Base-by-base conservation (phyloP, 1,284 basidiomycete genomes). In the Cutaneotrichosporon cyanovorans region DNA sequence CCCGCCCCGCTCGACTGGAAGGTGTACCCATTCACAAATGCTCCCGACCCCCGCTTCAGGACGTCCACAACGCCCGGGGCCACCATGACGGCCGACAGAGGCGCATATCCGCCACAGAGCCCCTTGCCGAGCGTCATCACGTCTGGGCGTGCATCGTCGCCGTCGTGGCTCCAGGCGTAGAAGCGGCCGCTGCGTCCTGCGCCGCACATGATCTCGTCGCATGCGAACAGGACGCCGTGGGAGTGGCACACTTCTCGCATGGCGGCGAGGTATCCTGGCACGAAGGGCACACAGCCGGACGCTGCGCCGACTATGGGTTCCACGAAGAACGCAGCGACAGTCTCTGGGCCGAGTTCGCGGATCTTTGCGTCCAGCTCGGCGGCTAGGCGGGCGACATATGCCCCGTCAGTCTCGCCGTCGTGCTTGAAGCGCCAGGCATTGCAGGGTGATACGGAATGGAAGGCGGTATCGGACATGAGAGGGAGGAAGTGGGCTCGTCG, bases 221-320 rank as follows among this genome's bases (percentile, higher is more conserved):
- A 76, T 37, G 88, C 85, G 65, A 90, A 82, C n/a, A 91, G 69
- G 1, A 84, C 85, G 5, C 84, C 87, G 56, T 89, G 84, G 62
- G 85, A 85, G 44, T 87, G 79, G 60, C 87, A 89, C n/a, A 91
- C 84, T 7, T 79, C 79, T 60, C 85, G 86, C 79, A 90, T 86
- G 4, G 84, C 84, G 65, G 48, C 34, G 42, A 71, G 56, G 50
- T 71, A 72, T 1, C 68, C 67, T 2, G 62, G 57, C 1, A 62
- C 52, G 21, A 63, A 56, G 8, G 57, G 53, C 2, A 66, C 53
- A 37, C 59, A 63, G 22, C 87, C 88, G 0, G 83, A 81, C 0
- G 87, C 83, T 0, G 87, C 87, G 25, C 87, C 88, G 3, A 87
- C 87, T 35, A 61, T 55, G 80, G 66, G 59, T 50, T 69, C 66